Conservation (phyloP, 2,329 filamentous ascomycete species). For the Clarireedia hainanense region DNA sequence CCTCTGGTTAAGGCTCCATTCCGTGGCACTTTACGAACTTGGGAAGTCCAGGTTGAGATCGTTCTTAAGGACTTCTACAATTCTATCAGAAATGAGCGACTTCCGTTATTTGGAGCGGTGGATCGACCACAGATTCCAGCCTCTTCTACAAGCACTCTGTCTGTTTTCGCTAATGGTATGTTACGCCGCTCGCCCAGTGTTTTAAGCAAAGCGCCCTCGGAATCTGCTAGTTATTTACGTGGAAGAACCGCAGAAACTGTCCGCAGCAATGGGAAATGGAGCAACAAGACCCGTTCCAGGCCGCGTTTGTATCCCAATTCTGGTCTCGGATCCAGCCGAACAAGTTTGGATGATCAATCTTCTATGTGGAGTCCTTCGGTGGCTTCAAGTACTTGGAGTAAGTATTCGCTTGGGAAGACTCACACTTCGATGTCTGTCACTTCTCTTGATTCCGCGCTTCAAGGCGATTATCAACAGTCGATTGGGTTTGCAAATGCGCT, state of each 20-base stretch:
- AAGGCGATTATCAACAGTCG: constrained; percentile 84
- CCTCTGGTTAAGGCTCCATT: constrained; percentile 73
- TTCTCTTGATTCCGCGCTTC: constrained; percentile 71
- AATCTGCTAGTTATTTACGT: constrained; percentile 60
- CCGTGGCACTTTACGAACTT: constrained; percentile 65
- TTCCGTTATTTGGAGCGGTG: constrained; percentile 72
- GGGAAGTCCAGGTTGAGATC: constrained; percentile 85
- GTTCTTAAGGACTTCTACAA: constrained; percentile 87
- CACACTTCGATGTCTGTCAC: constrained; percentile 89
- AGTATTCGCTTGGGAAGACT: constrained; percentile 83
- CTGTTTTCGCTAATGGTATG: constrained; percentile 58
- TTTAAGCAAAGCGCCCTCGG: constrained; percentile 86
- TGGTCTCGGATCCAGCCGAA: constrained; percentile 82
- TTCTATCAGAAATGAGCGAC: constrained; percentile 78
- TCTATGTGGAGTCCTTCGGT: constrained; percentile 81
- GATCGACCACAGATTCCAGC: constrained; percentile 34
- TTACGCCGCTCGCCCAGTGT: constrained; percentile 84
- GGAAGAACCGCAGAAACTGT: constrained; percentile 55
- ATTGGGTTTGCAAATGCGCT: constrained; percentile 97
- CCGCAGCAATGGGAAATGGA: constrained; percentile 53
- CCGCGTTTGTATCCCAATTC: constrained; percentile 68
- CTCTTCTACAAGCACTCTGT: constrained; percentile 54
- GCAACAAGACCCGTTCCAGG: constrained; percentile 77
- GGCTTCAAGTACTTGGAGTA: constrained; percentile 89
- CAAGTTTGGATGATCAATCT: constrained; percentile 84